A percentile compares a stretch with the other conserved stretches of the same genome.
Evolutionary conservation across 2,329 filamentous ascomycete genomes (phyloP).

Genomic region (Phaeosphaeria sp.): DNA sequence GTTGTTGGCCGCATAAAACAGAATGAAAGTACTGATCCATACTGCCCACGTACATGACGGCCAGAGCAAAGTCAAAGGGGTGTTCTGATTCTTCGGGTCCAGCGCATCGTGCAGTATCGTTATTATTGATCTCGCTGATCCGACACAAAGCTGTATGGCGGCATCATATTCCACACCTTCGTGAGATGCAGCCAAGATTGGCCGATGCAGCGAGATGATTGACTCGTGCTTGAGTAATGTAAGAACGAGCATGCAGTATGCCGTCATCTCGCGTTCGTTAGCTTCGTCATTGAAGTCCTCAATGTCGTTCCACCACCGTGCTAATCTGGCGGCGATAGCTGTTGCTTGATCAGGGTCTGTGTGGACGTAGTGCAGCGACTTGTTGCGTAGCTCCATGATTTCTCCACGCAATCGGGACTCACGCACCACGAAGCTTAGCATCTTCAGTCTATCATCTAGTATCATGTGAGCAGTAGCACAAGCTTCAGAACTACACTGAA

Average conservation of each 20-base stretch:
- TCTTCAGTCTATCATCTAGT: slow-evolving; percentile 18
- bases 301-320: slow-evolving; percentile 62
- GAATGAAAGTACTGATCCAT: slow-evolving; percentile 62
- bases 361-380: slow-evolving; percentile 56
- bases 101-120: slow-evolving; percentile 48
- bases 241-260: slow-evolving; percentile 53
- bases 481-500: not conserved
- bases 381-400: slow-evolving; percentile 62
- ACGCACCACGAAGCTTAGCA: slow-evolving; percentile 49
- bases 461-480: slow-evolving; percentile 1
- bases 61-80: slow-evolving; percentile 52
- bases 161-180: slow-evolving; percentile 55
- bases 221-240: slow-evolving; percentile 58
- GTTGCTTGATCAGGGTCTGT: slow-evolving; percentile 53
- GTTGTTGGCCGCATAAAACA: slow-evolving; percentile 59
- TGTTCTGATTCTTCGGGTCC: slow-evolving; percentile 14
- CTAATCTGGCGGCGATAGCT: slow-evolving; percentile 57
- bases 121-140: slow-evolving; percentile 58
- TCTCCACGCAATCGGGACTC: slow-evolving; percentile 59
- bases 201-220: slow-evolving; percentile 59
- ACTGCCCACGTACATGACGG: slow-evolving; percentile 61
- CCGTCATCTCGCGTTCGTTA: slow-evolving; percentile 22
- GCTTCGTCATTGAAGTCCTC: slow-evolving; percentile 57
- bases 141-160: slow-evolving; percentile 60
- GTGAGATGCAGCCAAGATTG: slow-evolving; percentile 56